phyloP scores from a whole-genome alignment of 352 stramenopile species.

The Phytophthora ohioensis region DNA sequence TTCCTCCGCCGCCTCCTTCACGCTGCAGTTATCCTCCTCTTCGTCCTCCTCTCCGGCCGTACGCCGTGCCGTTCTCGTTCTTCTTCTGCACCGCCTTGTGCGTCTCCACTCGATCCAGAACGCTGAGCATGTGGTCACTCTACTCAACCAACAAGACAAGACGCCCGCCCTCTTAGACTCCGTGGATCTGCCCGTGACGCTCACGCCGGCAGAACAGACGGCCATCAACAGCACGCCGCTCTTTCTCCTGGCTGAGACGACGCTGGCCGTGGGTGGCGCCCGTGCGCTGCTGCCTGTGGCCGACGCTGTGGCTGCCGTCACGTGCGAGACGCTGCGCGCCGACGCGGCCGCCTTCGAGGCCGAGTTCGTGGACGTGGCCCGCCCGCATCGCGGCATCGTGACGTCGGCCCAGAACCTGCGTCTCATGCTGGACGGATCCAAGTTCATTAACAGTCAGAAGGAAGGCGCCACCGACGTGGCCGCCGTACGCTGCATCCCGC shows the following conservation, averaged over 20 bases:
- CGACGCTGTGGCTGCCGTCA: constrained; percentile 83
- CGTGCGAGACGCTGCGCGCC: constrained; percentile 80
- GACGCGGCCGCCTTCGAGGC: constrained; percentile 81
- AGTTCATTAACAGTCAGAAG: constrained; percentile 72
- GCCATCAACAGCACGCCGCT: constrained; percentile 47
- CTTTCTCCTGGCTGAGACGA: constrained; percentile 59
- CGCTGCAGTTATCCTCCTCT: constrained; percentile 12
- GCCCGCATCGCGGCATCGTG: constrained; percentile 90
- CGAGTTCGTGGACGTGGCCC: constrained; percentile 81
- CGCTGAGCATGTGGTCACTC: constrained; percentile 51
- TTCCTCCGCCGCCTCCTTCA: constrained; percentile 17
- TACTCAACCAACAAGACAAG: constrained; percentile 73
- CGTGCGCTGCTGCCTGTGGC: constrained; percentile 70
- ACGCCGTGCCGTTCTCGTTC: constrained; percentile 47
- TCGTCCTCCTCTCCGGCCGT: constrained; percentile 19
- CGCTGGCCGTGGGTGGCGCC: constrained; percentile 67
- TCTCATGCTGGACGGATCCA: constrained; percentile 91
- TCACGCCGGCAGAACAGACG: constrained; percentile 52
- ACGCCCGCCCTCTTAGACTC: constrained; percentile 26
- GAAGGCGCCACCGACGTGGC: constrained; percentile 47
- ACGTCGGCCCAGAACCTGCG: constrained; percentile 85
- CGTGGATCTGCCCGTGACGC: constrained; percentile 48
- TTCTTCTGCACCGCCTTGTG: constrained; percentile 59
- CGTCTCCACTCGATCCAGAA: constrained; percentile 44
- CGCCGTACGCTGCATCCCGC: constrained; percentile 71